Evolutionary conservation across 441 rosid genomes (phyloP), one percentile per base, ranked within the genome.

Genomic region (Capsella rubella): DNA sequence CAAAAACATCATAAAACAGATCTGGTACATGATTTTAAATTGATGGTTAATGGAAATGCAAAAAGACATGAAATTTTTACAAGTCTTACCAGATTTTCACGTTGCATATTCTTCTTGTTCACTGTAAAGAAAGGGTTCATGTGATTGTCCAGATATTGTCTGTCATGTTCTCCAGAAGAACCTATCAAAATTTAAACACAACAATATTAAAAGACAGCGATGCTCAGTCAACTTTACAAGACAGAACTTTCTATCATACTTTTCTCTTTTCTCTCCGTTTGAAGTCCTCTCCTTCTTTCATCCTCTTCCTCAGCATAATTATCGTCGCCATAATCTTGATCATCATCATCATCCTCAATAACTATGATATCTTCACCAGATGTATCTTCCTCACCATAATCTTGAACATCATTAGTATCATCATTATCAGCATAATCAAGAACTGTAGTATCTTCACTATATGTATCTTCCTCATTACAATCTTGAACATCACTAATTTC

Each of bases 81-180:
- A 56, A 7, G 45, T 57, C 73, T 69, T 56, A 69, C 73, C 64
- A 32, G 11, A 31, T 45, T 13, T 34, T 0, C 21, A 31, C 1
- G 42, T 42, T 11, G 42, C 14, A 12, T 3, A 29, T 68, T 4
- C 5, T 68, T 12, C 5, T 55, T 63, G 21, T 43, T 68, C 53
- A 68, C 53, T 29, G 3, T 68, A 68, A 55, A 68, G 72, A 42
- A 55, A 6, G 63, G 64, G 53, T 68, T 68, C 63, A 11, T 68
- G 8, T 45, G 18, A 14, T 68, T 40, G 55, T 43, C 43, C 5
- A 43, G 54, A 56, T 31, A 46, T 3, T 34, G 55, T 57, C 35
- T 32, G 15, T 67, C 21, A 69, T 69, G 16, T 46, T 47, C 65
- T 57, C 21, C 21, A 46, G 6, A 58, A 35, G 16, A 70, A 47